These are phyloP conservation scores for Sesbania bispinosa DNA, from an alignment of 306 rosid genomes.

Conservation along the genomic window DNA sequence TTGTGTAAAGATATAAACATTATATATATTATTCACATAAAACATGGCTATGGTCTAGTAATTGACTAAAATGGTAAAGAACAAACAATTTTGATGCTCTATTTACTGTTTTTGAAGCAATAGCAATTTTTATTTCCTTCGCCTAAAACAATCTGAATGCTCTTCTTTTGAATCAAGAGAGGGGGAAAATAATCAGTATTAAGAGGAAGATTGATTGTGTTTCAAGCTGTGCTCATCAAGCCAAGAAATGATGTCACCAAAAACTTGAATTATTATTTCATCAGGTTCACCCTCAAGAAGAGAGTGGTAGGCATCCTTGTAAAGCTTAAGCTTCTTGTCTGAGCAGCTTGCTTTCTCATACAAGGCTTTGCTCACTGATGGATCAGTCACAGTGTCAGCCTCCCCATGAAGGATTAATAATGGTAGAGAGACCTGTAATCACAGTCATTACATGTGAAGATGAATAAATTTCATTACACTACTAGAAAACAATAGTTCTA, in stretches of 20 bases:
- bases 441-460: background rate
- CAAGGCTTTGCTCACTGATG: conserved; percentile 83
- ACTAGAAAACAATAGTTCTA: no score
- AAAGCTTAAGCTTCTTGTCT: conserved; percentile 72
- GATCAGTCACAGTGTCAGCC: conserved; percentile 84
- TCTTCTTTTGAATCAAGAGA: background rate
- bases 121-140: background rate
- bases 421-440: conserved; percentile 72
- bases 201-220: conserved; percentile 15
- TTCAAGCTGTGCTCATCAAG: conserved; percentile 50
- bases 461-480: background rate
- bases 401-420: conserved; percentile 85
- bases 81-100: background rate
- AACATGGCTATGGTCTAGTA: background rate
- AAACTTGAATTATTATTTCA: conserved; percentile 54
- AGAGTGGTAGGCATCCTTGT: conserved; percentile 71
- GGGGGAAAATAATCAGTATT: no score
- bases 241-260: conserved; percentile 73
- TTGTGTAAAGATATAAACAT: background rate
- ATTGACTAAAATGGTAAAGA: background rate
- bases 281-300: conserved; percentile 98
- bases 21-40: background rate
- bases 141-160: background rate
- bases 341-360: conserved; percentile 71
- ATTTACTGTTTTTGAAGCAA: background rate